These are phyloP conservation scores for Fusarium metavorans DNA, from an alignment of 2,329 filamentous ascomycete genomes.

Conservation along the genomic window DNA sequence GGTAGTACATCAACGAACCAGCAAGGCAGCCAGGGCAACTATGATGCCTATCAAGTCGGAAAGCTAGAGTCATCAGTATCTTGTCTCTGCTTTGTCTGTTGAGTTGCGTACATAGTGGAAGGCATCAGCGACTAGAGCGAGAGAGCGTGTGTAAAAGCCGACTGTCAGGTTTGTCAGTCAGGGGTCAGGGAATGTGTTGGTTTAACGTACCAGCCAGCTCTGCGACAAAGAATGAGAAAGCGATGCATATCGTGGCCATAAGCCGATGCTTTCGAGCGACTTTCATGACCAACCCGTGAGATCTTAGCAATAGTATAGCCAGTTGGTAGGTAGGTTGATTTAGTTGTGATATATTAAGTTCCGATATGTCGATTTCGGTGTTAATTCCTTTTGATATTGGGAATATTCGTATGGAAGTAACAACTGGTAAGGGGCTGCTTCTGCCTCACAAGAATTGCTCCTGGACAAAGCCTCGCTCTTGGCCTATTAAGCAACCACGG, in stretches of 20 bases:
- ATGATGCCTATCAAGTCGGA: slow-evolving; percentile 78
- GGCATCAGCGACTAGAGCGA: slow-evolving; percentile 81
- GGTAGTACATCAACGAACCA: slow-evolving; percentile 56
- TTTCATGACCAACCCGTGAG: slow-evolving; percentile 12
- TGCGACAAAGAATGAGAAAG: slow-evolving; percentile 62
- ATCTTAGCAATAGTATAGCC: background rate
- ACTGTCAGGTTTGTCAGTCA: slow-evolving; percentile 53
- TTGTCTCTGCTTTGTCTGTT: background rate
- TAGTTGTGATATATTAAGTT: background rate
- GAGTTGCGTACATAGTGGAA: slow-evolving; percentile 72
- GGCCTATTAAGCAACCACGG: slow-evolving; percentile 1
- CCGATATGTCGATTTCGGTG: no score
- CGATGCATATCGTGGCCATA: slow-evolving; percentile 61
- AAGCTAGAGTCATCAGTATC: slow-evolving; percentile 58
- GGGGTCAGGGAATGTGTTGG: background rate
- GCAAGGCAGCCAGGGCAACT: slow-evolving; percentile 73
- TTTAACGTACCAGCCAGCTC: slow-evolving; percentile 60
- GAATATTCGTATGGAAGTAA: background rate
- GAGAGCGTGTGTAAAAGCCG: slow-evolving; percentile 76
- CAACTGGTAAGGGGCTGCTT: background rate
- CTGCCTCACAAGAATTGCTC: background rate
- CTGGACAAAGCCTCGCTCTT: background rate
- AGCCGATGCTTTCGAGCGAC: slow-evolving; percentile 58
- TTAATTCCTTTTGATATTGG: background rate
- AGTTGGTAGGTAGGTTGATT: background rate